Percentiles rank a stretch among this genome's conserved stretches.
Evolutionary conservation across 352 stramenopile species (phyloP).

Genomic region (Achlya hypogyna): DNA sequence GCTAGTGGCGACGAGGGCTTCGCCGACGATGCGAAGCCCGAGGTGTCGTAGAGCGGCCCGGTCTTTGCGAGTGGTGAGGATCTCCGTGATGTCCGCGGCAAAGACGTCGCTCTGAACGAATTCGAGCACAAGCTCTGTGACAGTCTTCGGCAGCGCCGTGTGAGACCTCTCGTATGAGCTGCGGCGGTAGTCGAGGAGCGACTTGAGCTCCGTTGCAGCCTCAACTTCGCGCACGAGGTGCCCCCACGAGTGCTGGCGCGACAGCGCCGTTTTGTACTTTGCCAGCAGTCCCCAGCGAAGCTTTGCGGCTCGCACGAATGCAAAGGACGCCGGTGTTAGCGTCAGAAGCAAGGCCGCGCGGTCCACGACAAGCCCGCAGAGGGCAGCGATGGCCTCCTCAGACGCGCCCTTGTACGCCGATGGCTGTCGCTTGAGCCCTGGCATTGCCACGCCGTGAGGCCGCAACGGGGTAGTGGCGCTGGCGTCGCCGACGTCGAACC

Average conservation of each 20-base stretch:
- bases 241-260: slow-evolving; percentile 8
- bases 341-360: slow-evolving; percentile 59
- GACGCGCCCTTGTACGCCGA: slow-evolving; percentile 73
- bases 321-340: slow-evolving; percentile 64
- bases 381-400: slow-evolving; percentile 50
- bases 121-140: slow-evolving; percentile 74
- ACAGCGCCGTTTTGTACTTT: slow-evolving; percentile 35
- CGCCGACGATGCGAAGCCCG: slow-evolving; percentile 41
- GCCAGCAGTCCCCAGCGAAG: slow-evolving; percentile 55
- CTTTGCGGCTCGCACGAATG: slow-evolving; percentile 60
- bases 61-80: slow-evolving; percentile 39
- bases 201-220: slow-evolving; percentile 54
- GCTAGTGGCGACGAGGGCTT: slow-evolving; percentile 25
- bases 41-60: slow-evolving; percentile 35
- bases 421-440: slow-evolving; percentile 40
- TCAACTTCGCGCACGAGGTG: slow-evolving; percentile 10
- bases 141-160: slow-evolving; percentile 38
- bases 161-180: slow-evolving; percentile 56
- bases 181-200: slow-evolving; percentile 57
- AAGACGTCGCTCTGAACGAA: slow-evolving; percentile 78
- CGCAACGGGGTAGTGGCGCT: slow-evolving; percentile 25
- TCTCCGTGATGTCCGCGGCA: slow-evolving; percentile 36
- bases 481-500: slow-evolving; percentile 73
- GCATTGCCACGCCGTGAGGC: slow-evolving; percentile 20
- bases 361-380: slow-evolving; percentile 61